Evolutionary conservation across 495 filamentous ascomycete genomes (phyloP).

Genomic region (Cryomyces antarcticus): DNA sequence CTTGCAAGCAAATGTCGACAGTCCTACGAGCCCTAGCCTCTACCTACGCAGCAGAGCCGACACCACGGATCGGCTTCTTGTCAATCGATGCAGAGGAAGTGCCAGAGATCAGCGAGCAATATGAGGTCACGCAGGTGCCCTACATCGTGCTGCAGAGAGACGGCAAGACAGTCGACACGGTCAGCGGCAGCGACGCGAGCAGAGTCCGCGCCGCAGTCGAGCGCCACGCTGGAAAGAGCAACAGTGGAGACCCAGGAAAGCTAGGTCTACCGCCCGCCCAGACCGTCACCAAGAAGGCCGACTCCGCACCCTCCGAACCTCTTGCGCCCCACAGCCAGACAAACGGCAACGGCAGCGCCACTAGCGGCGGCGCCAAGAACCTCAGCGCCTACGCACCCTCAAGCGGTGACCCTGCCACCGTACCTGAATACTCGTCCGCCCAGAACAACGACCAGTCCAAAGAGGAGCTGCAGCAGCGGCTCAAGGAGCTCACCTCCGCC

Average conservation of each 20-base stretch:
- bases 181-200: constrained; percentile 72
- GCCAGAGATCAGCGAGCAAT: constrained; percentile 65
- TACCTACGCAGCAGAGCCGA: constrained; percentile 48
- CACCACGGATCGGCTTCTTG: constrained; percentile 57
- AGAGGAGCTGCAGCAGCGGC: constrained; percentile 58
- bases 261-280: constrained; percentile 30
- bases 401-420: constrained; percentile 24
- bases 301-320: constrained; percentile 3
- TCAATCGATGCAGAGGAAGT: constrained; percentile 79
- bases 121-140: constrained; percentile 85
- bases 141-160: constrained; percentile 65
- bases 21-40: constrained; percentile 67
- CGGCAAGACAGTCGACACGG: constrained; percentile 49
- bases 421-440: constrained; percentile 27
- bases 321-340: constrained; percentile 6
- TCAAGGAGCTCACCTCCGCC: constrained; percentile 69
- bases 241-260: constrained; percentile 14
- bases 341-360: constrained; percentile 10
- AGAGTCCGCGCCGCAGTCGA: constrained; percentile 70
- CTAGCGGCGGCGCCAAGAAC: constrained; percentile 12
- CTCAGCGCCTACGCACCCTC: constrained; percentile 25
- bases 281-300: constrained; percentile 16
- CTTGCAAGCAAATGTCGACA: constrained; percentile 81
- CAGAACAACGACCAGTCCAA: constrained; percentile 31
- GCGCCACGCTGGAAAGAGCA: constrained; percentile 35